Evolutionary conservation across 2,329 filamentous ascomycete genomes (phyloP), one percentile per base, ranked within the genome.

Genomic region (Tolypocladium ovalisporum): DNA sequence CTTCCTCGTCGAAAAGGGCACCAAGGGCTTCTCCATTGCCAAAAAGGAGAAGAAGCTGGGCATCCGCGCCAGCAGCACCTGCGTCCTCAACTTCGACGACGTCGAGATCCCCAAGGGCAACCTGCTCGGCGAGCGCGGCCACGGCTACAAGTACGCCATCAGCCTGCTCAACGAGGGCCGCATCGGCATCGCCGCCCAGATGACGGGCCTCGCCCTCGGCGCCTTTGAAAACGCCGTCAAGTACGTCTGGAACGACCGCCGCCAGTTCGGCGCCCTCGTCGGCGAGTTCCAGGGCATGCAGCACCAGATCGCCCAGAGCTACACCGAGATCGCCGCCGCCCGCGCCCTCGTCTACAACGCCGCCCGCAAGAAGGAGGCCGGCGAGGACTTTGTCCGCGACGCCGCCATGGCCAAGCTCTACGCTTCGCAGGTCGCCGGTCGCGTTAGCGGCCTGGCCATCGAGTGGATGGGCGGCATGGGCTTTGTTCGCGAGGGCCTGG

Each of bases 401-500:
- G 94, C 94, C 12, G 94, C 94, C 65, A 99, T 99, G 94, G 94
- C 94, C 56, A 99, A 99, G 80, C 81, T 99, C 57, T 96, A 89
- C 71, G 85, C 94, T 2, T 94, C 89, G 5, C 94, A 99, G 75
- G 90, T 99, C 36, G 94, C 94, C 0, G 89, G 89, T 24, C 85
- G 84, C 56, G 93, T 99, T 24, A 88, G 87, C 57, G 86, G 92
- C 8, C 81, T 88, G 54, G 94, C 93, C 0, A 85, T 99, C 34
- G 94, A 99, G 76, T 99, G 94, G 94, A 97, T 97, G 93, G 94
- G 94, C 53, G 94, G 94, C 60, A 97, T 99, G 94, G 94, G 94
- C 52, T 99, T 99, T 67, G 94, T 99, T 19, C 80, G 94, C 51
- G 94, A 99, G 73, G 94, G 94, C 0, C 85, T 96, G 58, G 94